phyloP scores from a whole-genome alignment of 148 eudicot genomes.

The Spergularia marina region DNA sequence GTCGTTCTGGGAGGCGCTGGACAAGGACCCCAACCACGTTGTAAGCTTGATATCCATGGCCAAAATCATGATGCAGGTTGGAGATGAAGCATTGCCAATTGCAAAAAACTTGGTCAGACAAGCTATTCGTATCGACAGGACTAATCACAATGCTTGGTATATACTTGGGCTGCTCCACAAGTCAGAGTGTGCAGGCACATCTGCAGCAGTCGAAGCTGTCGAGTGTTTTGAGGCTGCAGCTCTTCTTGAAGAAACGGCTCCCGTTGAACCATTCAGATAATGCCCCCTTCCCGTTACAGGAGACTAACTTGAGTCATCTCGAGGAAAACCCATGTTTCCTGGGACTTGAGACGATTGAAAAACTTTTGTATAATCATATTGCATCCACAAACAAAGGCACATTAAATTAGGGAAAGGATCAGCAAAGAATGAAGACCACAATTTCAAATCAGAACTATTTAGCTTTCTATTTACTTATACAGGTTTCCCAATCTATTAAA shows the following conservation, averaged over 20 bases:
- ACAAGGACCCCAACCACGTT: slow-evolving; percentile 70
- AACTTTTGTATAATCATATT: background rate
- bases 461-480: no score
- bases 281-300: slow-evolving; percentile 16
- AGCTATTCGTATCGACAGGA: slow-evolving; percentile 66
- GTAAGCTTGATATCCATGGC: slow-evolving; percentile 85
- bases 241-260: slow-evolving; percentile 63
- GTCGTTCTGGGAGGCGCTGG: slow-evolving; percentile 65
- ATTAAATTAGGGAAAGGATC: background rate
- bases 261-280: slow-evolving; percentile 80
- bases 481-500: no score
- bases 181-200: slow-evolving; percentile 40
- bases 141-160: slow-evolving; percentile 73
- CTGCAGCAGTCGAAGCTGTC: slow-evolving; percentile 45
- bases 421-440: slow-evolving; percentile 10
- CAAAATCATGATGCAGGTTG: slow-evolving; percentile 40
- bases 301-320: background rate
- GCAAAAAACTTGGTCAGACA: slow-evolving; percentile 69
- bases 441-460: background rate
- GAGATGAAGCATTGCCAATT: slow-evolving; percentile 47
- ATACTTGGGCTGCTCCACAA: slow-evolving; percentile 65
- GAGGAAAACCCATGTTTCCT: background rate
- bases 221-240: slow-evolving; percentile 86
- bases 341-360: background rate
- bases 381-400: background rate